Evolutionary conservation across 2,329 filamentous ascomycete genomes (phyloP).

Genomic region (Chaetoscypha palmicola): DNA sequence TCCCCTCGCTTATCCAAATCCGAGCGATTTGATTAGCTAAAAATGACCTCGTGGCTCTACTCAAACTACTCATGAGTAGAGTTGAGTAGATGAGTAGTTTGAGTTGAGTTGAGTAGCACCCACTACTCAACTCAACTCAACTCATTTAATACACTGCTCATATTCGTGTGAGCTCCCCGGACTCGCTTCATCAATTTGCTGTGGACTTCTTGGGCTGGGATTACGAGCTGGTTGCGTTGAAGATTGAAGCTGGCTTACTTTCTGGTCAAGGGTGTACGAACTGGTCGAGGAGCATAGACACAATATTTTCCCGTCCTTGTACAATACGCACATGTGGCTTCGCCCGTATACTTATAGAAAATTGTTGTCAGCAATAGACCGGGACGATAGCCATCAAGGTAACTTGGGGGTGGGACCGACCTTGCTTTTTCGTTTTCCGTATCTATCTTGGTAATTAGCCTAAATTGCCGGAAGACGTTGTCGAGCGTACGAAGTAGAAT

Average conservation of each 20-base stretch:
- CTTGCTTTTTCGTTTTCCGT: slow-evolving; percentile 19
- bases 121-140: slow-evolving; percentile 9
- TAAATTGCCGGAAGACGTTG: neutral
- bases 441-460: slow-evolving; percentile 6
- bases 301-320: slow-evolving; percentile 8
- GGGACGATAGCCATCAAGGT: slow-evolving; percentile 5
- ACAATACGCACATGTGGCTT: slow-evolving; percentile 11
- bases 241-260: slow-evolving; percentile 9
- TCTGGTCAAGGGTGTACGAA: slow-evolving; percentile 14
- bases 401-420: slow-evolving; percentile 4
- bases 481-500: neutral
- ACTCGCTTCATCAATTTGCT: slow-evolving; percentile 11
- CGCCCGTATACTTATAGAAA: slow-evolving; percentile 11
- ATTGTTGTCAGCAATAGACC: neutral
- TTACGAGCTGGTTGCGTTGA: slow-evolving; percentile 7
- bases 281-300: slow-evolving; percentile 11
- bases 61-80: too few relatives aligned
- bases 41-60: too few relatives aligned
- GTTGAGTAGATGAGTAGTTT: slow-evolving; percentile 15
- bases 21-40: slow-evolving; percentile 17
- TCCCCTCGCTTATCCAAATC: slow-evolving; percentile 14
- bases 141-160: slow-evolving; percentile 16
- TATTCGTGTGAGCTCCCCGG: slow-evolving; percentile 15
- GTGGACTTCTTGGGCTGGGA: slow-evolving; percentile 12
- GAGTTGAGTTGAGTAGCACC: too few relatives aligned